Evolutionary conservation across 768 basidiomycete genomes (phyloP).

Genomic region (Rickenella mellea): DNA sequence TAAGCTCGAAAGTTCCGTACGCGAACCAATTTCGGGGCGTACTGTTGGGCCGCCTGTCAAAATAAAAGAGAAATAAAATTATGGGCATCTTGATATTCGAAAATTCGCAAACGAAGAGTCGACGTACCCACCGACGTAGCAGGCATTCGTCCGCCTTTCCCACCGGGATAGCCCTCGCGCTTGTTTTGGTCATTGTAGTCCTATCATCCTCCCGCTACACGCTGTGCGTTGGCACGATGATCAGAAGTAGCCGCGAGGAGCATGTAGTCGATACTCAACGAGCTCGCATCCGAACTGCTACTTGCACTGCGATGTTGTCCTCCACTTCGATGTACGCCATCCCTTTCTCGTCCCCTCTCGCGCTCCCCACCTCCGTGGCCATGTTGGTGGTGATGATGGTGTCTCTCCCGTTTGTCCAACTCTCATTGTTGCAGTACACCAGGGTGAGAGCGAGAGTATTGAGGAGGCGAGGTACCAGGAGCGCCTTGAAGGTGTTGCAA

Average conservation of each 20-base stretch:
- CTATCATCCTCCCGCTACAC: neutral
- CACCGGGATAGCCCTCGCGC: neutral
- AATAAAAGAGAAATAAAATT: neutral
- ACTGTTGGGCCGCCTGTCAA: neutral
- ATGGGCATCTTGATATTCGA: too few relatives aligned
- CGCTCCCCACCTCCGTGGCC: slow-evolving; percentile 1
- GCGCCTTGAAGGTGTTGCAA: too few relatives aligned
- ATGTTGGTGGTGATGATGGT: slow-evolving; percentile 5
- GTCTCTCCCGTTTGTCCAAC: slow-evolving; percentile 5
- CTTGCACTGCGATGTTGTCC: neutral
- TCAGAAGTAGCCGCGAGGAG: slow-evolving; percentile 35
- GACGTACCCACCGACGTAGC: neutral
- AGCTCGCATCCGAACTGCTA: slow-evolving; percentile 19
- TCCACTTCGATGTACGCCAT: too few relatives aligned
- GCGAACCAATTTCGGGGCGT: neutral
- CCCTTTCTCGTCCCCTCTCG: too few relatives aligned
- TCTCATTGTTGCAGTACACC: too few relatives aligned
- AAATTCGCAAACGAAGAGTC: too few relatives aligned
- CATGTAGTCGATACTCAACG: slow-evolving; percentile 35
- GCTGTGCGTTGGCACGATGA: slow-evolving; percentile 20
- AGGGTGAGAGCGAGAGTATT: too few relatives aligned
- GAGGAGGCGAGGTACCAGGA: too few relatives aligned
- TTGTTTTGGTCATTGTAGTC: neutral
- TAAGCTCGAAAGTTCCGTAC: slow-evolving; percentile 5
- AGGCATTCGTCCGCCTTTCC: neutral